Base-by-base conservation (phyloP, 2,329 filamentous ascomycete species). In the Alternaria novae-zelandiae region DNA sequence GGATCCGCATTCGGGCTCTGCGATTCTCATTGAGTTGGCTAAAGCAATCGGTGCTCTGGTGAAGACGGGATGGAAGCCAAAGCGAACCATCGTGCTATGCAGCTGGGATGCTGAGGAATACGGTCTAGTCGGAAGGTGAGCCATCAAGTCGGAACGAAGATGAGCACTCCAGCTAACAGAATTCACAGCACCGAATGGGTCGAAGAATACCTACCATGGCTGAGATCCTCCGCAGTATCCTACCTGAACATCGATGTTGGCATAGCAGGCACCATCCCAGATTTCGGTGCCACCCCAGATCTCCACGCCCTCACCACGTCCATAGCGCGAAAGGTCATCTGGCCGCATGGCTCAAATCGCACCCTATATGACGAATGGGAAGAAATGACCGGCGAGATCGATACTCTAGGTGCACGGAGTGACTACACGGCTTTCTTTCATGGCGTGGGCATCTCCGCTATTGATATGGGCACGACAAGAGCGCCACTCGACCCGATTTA, bases 241-340 rank as follows among this genome's bases (percentile, higher is more conserved):
- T 86, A 86, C 58, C 75, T 86, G 46, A 86, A 86, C 69, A 75
- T 64, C 25, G 85, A 86, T 43, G 78, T 84, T 2, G 84, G 82
- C 0, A 79, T 81, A 2, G 80, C 81, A 3, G 84, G 84, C 0
- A 81, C 78, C 9, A 72, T 79, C 7, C 82, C 75, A 6, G 73
- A 73, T 8, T 62, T 82, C 17, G 66, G 74, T 12, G 79, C 80
- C 4, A 77, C 78, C 3, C 81, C 81, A 2, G 77, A 82, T 51
- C 73, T 83, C 1, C 79, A 82, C 56, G 61, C 72, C 17, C 73
- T 82, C 32, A 69, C 69, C 15, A 74, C 62, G 0, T 72, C 73
- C 10, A 60, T 70, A 4, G 76, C 78, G 72, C 80, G 80, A 69
- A 82, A 82, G 59, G 65, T 82, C 20, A 62, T 79, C 23, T 82